Evolutionary conservation across 2,329 filamentous ascomycete species (phyloP).

Genomic region (Scedosporium apiospermum): DNA sequence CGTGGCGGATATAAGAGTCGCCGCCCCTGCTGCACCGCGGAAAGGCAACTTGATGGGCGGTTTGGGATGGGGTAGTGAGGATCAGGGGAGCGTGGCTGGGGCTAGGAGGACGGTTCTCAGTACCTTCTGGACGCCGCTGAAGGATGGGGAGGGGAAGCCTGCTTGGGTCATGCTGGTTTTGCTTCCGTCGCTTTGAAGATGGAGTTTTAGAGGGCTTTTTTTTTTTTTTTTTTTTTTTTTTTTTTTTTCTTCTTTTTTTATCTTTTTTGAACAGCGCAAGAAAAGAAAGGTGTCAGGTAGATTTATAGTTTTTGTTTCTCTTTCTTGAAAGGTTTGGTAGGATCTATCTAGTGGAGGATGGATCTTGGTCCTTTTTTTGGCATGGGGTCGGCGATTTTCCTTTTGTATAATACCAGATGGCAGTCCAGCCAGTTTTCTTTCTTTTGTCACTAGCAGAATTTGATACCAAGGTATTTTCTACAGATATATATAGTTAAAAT

Average conservation of each 20-base stretch:
- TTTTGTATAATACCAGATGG: too few relatives aligned
- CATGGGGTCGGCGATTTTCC: too few relatives aligned
- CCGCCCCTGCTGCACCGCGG: neutral
- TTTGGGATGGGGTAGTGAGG: neutral
- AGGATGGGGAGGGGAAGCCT: neutral
- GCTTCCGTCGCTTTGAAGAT: neutral
- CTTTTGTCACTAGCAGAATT: too few relatives aligned
- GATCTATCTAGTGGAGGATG: too few relatives aligned
- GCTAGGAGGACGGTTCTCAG: neutral
- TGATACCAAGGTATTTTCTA: too few relatives aligned
- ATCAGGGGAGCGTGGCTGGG: neutral
- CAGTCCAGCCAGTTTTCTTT: too few relatives aligned
- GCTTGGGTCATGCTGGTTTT: constrained; percentile 1
- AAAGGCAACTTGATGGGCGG: neutral
- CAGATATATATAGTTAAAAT: too few relatives aligned
- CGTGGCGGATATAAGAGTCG: constrained; percentile 18
- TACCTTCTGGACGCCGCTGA: constrained; percentile 9
- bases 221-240: neutral
- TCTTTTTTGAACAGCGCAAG: neutral
- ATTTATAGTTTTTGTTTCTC: too few relatives aligned
- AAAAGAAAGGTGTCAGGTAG: too few relatives aligned
- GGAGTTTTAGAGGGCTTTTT: neutral
- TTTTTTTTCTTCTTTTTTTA: too few relatives aligned
- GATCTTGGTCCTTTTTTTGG: too few relatives aligned
- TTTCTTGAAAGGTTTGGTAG: too few relatives aligned